Evolutionary conservation across 2,329 filamentous ascomycete species (phyloP).

Genomic region (Aureobasidium sp.): DNA sequence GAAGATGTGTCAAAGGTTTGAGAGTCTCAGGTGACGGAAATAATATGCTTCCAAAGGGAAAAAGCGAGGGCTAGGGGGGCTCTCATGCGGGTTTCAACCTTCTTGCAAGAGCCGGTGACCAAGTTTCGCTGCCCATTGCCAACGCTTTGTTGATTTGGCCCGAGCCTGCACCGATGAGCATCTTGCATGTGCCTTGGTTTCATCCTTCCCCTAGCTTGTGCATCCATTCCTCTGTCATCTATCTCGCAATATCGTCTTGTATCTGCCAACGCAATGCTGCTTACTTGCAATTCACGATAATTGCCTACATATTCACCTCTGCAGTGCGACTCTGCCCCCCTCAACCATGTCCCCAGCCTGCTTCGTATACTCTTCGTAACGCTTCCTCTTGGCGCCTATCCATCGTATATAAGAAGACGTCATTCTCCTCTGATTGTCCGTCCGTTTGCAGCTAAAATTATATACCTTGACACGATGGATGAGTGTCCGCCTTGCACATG

Average conservation of each 20-base stretch:
- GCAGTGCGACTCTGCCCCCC: neutral
- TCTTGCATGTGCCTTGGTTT: constrained; percentile 6
- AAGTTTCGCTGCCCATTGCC: constrained; percentile 1
- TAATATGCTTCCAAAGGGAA: neutral
- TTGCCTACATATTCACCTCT: neutral
- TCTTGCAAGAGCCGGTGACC: neutral
- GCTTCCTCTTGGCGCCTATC: neutral
- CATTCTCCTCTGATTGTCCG: neutral
- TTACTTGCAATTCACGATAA: neutral
- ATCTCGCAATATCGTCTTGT: neutral
- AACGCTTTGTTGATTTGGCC: neutral
- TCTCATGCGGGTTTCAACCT: neutral
- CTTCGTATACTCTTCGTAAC: constrained; percentile 3
- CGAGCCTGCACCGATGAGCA: neutral
- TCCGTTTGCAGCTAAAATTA: neutral
- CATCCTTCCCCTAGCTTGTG: neutral
- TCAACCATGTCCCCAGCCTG: neutral
- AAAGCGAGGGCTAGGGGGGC: neutral
- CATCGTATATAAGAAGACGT: neutral
- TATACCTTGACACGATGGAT: neutral
- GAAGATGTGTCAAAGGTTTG: neutral
- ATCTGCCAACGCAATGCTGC: neutral
- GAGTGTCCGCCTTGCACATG: neutral
- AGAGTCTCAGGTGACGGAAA: constrained; percentile 2
- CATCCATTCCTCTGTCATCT: neutral